A percentile compares a stretch with the other conserved stretches of the same genome.
These are phyloP conservation scores for Plasmopara muralis DNA, from an alignment of 352 stramenopile genomes.

Conservation along the genomic window DNA sequence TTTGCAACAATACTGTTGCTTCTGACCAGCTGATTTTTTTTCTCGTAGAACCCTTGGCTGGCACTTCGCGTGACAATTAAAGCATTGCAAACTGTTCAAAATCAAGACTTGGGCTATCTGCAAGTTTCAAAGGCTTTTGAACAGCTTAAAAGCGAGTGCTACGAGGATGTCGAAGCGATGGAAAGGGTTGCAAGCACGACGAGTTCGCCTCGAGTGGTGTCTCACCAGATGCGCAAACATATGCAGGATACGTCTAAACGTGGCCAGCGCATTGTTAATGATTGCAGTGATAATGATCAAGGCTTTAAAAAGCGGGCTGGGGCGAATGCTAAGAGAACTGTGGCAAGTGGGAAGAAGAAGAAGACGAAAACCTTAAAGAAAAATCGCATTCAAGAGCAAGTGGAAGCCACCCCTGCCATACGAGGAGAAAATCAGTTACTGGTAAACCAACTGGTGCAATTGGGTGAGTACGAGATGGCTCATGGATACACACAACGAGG, in stretches of 20 bases:
- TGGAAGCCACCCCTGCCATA: conserved; percentile 29
- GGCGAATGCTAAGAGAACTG: conserved; percentile 13
- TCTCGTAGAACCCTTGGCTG: conserved; percentile 34
- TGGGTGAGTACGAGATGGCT: conserved; percentile 53
- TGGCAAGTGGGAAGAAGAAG: conserved; percentile 28
- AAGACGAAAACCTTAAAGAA: conserved; percentile 29
- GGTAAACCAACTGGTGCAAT: conserved; percentile 47
- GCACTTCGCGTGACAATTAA: conserved; percentile 33
- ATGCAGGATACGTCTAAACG: conserved; percentile 24
- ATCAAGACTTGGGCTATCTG: conserved; percentile 34
- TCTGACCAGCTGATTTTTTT: not conserved
- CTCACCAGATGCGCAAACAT: conserved; percentile 14
- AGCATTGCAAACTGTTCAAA: conserved; percentile 28
- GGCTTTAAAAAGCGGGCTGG: not conserved
- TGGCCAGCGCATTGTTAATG: conserved; percentile 13
- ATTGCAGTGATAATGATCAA: conserved; percentile 1
- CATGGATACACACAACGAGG: conserved; percentile 44
- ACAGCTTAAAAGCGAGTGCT: conserved; percentile 30
- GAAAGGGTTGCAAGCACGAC: not conserved
- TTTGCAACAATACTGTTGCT: not conserved
- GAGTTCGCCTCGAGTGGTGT: conserved; percentile 4
- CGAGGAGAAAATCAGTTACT: conserved; percentile 48
- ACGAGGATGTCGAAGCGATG: conserved; percentile 1
- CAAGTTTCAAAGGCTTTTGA: conserved; percentile 44
- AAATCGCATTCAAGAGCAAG: conserved; percentile 32